These are phyloP conservation scores for Hydrangea macrophylla DNA, from an alignment of 148 eudicot species.

Conservation along the genomic window DNA sequence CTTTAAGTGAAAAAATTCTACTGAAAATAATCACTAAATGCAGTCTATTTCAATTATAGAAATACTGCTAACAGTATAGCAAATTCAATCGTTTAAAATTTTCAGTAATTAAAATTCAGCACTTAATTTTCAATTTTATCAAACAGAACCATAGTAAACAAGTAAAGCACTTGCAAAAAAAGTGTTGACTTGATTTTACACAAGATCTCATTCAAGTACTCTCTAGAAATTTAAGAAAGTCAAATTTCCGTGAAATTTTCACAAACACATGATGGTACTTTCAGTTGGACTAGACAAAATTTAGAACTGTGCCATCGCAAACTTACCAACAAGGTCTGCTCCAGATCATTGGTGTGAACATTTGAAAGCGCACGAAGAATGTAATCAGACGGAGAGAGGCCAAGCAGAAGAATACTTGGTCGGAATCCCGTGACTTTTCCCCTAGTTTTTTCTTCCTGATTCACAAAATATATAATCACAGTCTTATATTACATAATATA, in stretches of 20 bases:
- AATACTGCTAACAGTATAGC: too few species aligned
- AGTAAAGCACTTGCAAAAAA: background rate
- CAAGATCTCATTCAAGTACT: background rate
- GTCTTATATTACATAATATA: too few species aligned
- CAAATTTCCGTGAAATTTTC: background rate
- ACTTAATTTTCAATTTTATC: too few species aligned
- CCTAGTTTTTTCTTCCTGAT: slow-evolving; percentile 70
- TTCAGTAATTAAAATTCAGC: too few species aligned
- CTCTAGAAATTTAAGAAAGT: background rate
- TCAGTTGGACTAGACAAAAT: background rate
- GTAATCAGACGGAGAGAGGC: slow-evolving; percentile 74
- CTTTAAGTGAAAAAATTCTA: too few species aligned
- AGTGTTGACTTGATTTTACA: background rate
- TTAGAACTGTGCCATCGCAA: background rate
- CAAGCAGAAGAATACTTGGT: slow-evolving; percentile 80
- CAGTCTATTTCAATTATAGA: too few species aligned
- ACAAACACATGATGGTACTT: background rate
- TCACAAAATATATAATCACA: background rate
- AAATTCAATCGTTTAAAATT: too few species aligned
- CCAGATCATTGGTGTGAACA: slow-evolving; percentile 89
- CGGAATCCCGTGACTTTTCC: slow-evolving; percentile 59
- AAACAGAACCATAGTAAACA: too few species aligned
- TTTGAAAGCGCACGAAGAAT: slow-evolving; percentile 81
- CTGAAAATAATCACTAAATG: too few species aligned
- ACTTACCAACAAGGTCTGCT: slow-evolving; percentile 87